Conservation (phyloP, 192 early-diverging fungal species). For the Rhizoclosmatium globosum region DNA sequence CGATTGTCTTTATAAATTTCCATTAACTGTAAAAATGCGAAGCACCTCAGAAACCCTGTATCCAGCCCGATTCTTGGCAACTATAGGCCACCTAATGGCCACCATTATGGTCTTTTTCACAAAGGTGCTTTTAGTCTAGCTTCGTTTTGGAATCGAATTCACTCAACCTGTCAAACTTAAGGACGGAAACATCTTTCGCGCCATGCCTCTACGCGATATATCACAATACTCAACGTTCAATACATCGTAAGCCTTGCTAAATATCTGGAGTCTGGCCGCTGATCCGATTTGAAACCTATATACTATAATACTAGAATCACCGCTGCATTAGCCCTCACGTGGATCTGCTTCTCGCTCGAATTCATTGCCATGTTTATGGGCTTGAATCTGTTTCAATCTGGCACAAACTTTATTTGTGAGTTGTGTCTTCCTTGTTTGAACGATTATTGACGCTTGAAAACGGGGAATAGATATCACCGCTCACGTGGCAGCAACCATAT, state of each 20-base stretch:
- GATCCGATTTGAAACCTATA: background rate
- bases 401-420: slow-evolving; percentile 45
- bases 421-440: background rate
- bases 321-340: slow-evolving; percentile 47
- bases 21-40: slow-evolving; percentile 28
- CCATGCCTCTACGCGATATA: slow-evolving; percentile 46
- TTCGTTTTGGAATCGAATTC: background rate
- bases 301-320: slow-evolving; percentile 28
- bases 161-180: background rate
- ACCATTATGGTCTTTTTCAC: slow-evolving; percentile 51
- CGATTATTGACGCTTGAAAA: background rate
- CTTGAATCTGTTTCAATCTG: slow-evolving; percentile 44
- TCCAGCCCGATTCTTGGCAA: slow-evolving; percentile 51
- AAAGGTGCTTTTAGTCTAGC: slow-evolving; percentile 39
- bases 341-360: slow-evolving; percentile 54
- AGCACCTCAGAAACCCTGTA: slow-evolving; percentile 39
- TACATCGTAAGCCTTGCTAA: slow-evolving; percentile 31
- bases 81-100: slow-evolving; percentile 44
- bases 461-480: slow-evolving; percentile 36
- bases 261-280: background rate
- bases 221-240: slow-evolving; percentile 38
- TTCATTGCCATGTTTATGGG: slow-evolving; percentile 45
- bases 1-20: no score
- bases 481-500: slow-evolving; percentile 45
- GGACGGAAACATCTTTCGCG: slow-evolving; percentile 49